Percentiles rank a stretch among this genome's conserved stretches.
These are phyloP conservation scores for Mrakiaceae sp. DNA, from an alignment of 1,284 basidiomycete genomes.

Conservation along the genomic window DNA sequence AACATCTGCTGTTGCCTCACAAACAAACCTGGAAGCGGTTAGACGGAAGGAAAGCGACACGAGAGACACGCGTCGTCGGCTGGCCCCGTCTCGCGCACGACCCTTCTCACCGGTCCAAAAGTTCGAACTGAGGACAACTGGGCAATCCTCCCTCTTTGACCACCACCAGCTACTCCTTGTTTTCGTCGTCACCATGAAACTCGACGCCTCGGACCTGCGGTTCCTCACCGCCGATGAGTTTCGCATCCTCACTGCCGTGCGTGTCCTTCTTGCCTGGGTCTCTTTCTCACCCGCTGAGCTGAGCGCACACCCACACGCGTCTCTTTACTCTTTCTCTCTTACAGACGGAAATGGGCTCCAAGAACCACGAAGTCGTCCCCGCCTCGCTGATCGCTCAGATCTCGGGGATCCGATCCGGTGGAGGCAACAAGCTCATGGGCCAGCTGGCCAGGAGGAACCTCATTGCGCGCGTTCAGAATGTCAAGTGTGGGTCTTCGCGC, in stretches of 20 bases:
- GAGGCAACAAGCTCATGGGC: slow-evolving; percentile 85
- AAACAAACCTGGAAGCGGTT: no score
- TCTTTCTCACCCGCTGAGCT: not conserved
- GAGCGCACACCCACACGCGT: not conserved
- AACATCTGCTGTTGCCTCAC: no score
- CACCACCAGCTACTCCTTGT: not conserved
- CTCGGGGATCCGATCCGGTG: slow-evolving; percentile 77
- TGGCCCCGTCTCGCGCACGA: no score
- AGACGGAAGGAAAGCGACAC: no score
- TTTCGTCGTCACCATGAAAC: slow-evolving; percentile 54
- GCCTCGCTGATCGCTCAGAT: slow-evolving; percentile 80
- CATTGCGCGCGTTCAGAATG: slow-evolving; percentile 78
- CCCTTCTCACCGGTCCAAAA: no score
- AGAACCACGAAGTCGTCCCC: slow-evolving; percentile 95
- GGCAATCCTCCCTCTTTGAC: not conserved
- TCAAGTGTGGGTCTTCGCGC: slow-evolving; percentile 56
- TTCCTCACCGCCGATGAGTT: slow-evolving; percentile 91
- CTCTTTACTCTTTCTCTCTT: not conserved
- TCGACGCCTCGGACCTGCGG: slow-evolving; percentile 87
- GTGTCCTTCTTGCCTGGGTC: slow-evolving; percentile 25
- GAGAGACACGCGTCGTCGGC: no score
- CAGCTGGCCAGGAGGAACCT: slow-evolving; percentile 83
- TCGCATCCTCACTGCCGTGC: slow-evolving; percentile 79
- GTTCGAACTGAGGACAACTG: not conserved
- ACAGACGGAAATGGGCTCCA: slow-evolving; percentile 93